phyloP scores from a whole-genome alignment of 305 asterid genomes.

The Fraxinus greggii region DNA sequence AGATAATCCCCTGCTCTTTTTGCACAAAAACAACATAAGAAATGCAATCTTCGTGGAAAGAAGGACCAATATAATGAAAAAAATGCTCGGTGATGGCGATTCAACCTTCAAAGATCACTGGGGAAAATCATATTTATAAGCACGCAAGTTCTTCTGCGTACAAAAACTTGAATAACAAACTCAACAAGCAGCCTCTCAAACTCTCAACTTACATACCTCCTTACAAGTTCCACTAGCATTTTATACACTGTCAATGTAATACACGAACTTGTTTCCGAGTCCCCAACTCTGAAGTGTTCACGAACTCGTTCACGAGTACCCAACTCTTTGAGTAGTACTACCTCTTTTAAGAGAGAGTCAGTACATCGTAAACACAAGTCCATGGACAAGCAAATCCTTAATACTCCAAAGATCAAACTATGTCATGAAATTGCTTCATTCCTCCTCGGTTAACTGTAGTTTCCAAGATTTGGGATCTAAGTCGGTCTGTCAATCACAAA shows the following conservation, averaged over 20 bases:
- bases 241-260: neutral
- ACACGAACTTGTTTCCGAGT: neutral
- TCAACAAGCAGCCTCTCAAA: neutral
- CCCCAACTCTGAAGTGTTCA: neutral
- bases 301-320: neutral
- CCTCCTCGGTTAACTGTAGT: constrained; percentile 31
- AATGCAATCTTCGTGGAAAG: neutral
- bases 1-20: neutral
- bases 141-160: neutral
- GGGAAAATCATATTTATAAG: neutral
- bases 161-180: neutral
- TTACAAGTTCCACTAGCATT: neutral
- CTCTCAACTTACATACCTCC: neutral
- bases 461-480: constrained; percentile 47
- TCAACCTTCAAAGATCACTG: neutral
- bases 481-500: constrained; percentile 33
- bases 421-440: constrained; percentile 12
- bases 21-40: neutral
- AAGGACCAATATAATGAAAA: neutral
- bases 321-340: neutral
- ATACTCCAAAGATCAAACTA: neutral
- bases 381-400: neutral
- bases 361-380: neutral
- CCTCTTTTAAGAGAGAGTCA: neutral
- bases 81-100: neutral